Evolutionary conservation across 1,284 basidiomycete species (phyloP).

Genomic region (Xanthoconium separans): DNA sequence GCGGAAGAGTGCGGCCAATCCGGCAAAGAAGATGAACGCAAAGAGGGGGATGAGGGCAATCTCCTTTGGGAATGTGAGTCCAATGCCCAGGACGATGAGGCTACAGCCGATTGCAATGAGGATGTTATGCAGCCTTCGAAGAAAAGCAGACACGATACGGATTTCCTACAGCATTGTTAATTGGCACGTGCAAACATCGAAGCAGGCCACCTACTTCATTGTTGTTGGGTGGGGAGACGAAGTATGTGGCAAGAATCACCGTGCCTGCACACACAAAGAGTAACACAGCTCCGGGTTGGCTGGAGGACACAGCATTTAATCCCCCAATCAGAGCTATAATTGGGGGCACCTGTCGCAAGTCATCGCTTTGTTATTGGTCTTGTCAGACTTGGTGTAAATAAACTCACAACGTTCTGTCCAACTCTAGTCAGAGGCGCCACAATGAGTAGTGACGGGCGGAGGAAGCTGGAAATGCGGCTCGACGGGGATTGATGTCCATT

Average conservation of each 20-base stretch:
- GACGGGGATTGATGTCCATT: not conserved
- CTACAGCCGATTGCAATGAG: not conserved
- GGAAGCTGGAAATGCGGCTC: not conserved
- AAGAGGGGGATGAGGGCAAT: not conserved
- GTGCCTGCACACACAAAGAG: not conserved
- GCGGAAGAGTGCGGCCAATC: not conserved
- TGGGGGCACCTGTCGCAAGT: not conserved
- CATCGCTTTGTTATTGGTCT: not conserved
- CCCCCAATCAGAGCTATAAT: not conserved
- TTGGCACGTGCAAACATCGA: not conserved
- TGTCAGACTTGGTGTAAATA: too few species aligned
- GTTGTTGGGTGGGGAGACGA: not conserved
- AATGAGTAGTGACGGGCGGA: not conserved
- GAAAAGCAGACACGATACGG: not conserved
- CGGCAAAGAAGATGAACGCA: not conserved
- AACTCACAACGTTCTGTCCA: not conserved
- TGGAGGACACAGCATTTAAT: not conserved
- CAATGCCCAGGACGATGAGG: not conserved
- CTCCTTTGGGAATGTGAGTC: not conserved
- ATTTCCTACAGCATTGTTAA: not conserved
- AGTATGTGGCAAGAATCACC: not conserved
- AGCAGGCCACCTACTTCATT: not conserved
- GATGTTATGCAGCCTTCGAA: not conserved
- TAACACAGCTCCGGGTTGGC: not conserved
- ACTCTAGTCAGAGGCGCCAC: not conserved